Evolutionary conservation across 176 grass and related monocot genomes (phyloP), one percentile per base, ranked within the genome.

Genomic region (Chrysopogon serrulatus): DNA sequence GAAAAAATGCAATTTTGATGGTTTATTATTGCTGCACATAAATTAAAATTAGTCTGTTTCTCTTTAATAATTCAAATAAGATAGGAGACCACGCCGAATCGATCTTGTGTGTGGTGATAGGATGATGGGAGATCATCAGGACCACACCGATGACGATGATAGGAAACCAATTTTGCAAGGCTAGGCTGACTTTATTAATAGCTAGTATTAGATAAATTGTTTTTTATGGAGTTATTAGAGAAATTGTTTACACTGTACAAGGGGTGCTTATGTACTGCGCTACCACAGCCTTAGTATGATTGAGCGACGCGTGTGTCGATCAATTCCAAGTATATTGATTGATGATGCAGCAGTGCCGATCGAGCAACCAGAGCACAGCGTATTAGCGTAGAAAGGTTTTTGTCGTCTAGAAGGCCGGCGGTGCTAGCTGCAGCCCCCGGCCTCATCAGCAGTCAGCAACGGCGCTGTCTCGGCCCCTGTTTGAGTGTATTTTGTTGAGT

Each of bases 101-200:
- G n/a, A n/a, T n/a, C n/a, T n/a, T 79, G 73, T 32, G 40, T 59
- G 78, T 78, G 56, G 24, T 30, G 84, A 83, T 74, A 82, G 74
- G 79, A 15, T 78, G 84, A 82, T 56, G 66, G 81, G 84, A 17
- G 51, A 13, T 40, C 1, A 68, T 69, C 45, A 83, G 88, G 84
- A 90, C 84, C 84, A 84, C 84, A 26, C 69, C 71, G 82, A 89
- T 80, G 80, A 87, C 60, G 74, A 87, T 68, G 84, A 79, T 75
- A 68, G 66, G 39, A 71, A 90, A 75, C 84, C 84, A 73, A 79
- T 83, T 73, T 78, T 70, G 63, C 68, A 49, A 79, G 72, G 60
- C 59, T 77, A 68, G 47, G 42, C 19, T 49, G 71, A 47, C 30
- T 49, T 21, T 21, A 74, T 74, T 23, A 32, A 74, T n/a, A n/a